Evolutionary conservation across 768 basidiomycete species (phyloP).

Genomic region (Pleurotus pulmonarius): DNA sequence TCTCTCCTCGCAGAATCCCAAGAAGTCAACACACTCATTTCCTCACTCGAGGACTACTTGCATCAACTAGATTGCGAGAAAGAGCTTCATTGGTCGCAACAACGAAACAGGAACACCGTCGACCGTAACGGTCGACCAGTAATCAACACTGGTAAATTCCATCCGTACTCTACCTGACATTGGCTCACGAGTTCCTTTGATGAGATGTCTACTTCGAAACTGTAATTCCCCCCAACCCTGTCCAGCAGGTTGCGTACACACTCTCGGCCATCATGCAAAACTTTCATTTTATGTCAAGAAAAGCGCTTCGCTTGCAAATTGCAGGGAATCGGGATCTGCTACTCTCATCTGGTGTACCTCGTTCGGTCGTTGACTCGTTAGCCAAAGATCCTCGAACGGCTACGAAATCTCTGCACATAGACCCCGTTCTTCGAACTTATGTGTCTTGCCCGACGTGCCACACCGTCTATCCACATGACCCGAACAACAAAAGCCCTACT

Average conservation of each 20-base stretch:
- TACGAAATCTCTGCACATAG: slow-evolving; percentile 11
- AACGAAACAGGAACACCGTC: neutral
- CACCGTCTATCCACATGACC: slow-evolving; percentile 14
- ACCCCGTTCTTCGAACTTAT: slow-evolving; percentile 17
- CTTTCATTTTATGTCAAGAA: slow-evolving; percentile 17
- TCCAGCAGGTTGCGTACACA: neutral
- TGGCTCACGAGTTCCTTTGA: neutral
- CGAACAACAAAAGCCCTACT: slow-evolving; percentile 6
- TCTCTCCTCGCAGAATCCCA: neutral
- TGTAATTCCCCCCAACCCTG: neutral
- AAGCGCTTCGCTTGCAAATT: slow-evolving; percentile 15
- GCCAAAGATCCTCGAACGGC: slow-evolving; percentile 19
- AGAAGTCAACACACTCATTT: neutral
- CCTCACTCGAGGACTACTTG: neutral
- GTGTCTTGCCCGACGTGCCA: slow-evolving; percentile 21
- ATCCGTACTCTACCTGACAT: neutral
- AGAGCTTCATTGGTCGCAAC: neutral
- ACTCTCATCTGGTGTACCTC: neutral
- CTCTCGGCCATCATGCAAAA: slow-evolving; percentile 16
- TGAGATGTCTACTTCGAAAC: neutral
- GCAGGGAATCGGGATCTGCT: slow-evolving; percentile 17
- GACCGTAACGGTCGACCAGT: neutral
- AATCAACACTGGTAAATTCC: neutral
- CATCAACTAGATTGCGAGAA: neutral
- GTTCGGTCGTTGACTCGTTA: slow-evolving; percentile 5